Base-by-base conservation (phyloP, 2,329 filamentous ascomycete genomes). In the Cucurbitaria berberidis region DNA sequence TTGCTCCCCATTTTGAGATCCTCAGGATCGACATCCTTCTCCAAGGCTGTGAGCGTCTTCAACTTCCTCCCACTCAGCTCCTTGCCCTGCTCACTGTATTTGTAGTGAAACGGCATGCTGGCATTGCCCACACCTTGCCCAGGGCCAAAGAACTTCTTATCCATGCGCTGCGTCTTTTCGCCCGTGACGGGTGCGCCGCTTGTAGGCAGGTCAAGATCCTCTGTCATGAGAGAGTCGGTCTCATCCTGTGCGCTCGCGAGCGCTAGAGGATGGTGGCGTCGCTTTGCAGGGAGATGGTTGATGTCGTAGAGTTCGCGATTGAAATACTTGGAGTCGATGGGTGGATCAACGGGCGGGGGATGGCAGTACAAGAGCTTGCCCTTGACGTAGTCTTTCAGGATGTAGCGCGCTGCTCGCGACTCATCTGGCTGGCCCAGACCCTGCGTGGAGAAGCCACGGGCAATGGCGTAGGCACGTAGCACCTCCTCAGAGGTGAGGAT, bases 301-400 rank as follows among this genome's bases (percentile, higher is more conserved):
- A 89, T 81, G 68, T 96, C 89, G 76, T 98, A 98, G 4, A 98
- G 86, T 53, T 96, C 93, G 44, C 82, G 80, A 77, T 99, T 99
- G 82, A 98, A 99, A 48, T 88, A 85, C 43, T 79, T 78, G 0
- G 86, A 80, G 63, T 97, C 89, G 34, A 89, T 85, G 2, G 79
- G 75, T 6, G 81, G 78, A 26, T 87, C 83, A 4, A 78, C 78
- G 0, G 93, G 93, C 0, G 95, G 95, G 4, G 95, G 93, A 67
- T 93, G 88, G 63, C 92, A 95, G 78, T 89, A 98, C 5, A 98
- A 84, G 0, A 99, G 84, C 78, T 97, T 98, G 58, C 95, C 95
- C 72, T 89, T 96, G 64, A 99, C 95, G 69, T 98, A 99, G 78
- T 99, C 95, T 74, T 99, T 99, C 22, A 99, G 84, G 15, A 99